A percentile compares a stretch with the other conserved stretches of the same genome.
These are phyloP conservation scores for Rasamsonia emersonii DNA, from an alignment of 2,329 filamentous ascomycete genomes.

Conservation along the genomic window DNA sequence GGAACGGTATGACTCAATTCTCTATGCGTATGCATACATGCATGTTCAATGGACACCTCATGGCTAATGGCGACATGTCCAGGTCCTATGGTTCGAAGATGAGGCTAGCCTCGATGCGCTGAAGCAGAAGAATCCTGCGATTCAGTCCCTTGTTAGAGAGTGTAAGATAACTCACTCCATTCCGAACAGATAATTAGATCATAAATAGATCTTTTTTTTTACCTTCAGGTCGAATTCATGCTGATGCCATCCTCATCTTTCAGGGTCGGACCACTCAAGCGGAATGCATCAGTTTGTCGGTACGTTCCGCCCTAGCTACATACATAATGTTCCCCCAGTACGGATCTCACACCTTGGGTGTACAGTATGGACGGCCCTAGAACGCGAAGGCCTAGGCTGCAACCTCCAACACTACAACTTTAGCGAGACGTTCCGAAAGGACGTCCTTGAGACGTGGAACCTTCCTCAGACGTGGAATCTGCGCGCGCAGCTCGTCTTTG, in stretches of 20 bases:
- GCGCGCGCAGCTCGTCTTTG: constrained; percentile 8
- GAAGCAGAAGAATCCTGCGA: constrained; percentile 8
- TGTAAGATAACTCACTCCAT: constrained; percentile 9
- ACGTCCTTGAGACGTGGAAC: constrained; percentile 2
- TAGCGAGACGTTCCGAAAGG: constrained; percentile 1
- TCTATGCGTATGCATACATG: neutral
- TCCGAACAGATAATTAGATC: too few species aligned
- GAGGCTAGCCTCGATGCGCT: constrained; percentile 52
- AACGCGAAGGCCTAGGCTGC: constrained; percentile 7
- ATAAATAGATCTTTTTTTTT: neutral
- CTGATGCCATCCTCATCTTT: constrained; percentile 63
- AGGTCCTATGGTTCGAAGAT: constrained; percentile 73
- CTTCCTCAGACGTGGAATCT: constrained; percentile 5
- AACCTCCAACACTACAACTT: constrained; percentile 8
- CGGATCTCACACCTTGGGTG: too few species aligned
- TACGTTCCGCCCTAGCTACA: too few species aligned
- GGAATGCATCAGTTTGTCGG: constrained; percentile 68
- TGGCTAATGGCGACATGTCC: neutral
- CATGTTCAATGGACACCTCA: neutral
- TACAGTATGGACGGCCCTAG: constrained; percentile 6
- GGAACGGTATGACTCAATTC: constrained; percentile 53
- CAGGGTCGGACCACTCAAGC: constrained; percentile 64
- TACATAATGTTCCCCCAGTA: too few species aligned
- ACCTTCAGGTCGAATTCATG: constrained; percentile 38
- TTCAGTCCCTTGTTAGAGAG: neutral